phyloP scores from a whole-genome alignment of 352 stramenopile genomes.

The Discostella stelligera region DNA sequence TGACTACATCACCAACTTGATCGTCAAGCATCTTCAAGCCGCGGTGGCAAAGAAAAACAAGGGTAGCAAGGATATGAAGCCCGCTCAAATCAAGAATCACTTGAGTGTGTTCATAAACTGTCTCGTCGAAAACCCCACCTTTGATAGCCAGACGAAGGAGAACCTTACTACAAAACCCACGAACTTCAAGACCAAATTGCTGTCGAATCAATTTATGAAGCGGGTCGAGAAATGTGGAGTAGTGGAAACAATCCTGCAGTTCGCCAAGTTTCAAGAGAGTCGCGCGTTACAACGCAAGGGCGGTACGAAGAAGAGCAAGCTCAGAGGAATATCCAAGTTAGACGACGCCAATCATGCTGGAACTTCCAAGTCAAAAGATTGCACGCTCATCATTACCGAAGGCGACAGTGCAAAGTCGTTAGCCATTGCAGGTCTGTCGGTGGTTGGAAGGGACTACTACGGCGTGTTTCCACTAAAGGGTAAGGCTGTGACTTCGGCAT shows the following conservation, averaged over 20 bases:
- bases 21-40: conserved; percentile 80
- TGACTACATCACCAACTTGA: conserved; percentile 90
- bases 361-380: conserved; percentile 87
- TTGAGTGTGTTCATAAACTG: conserved; percentile 97
- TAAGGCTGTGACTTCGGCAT: conserved; percentile 41
- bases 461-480: conserved; percentile 98
- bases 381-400: conserved; percentile 97
- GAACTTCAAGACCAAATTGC: conserved; percentile 88
- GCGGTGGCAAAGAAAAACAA: conserved; percentile 92
- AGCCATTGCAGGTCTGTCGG: conserved; percentile 94
- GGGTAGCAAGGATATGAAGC: conserved; percentile 89
- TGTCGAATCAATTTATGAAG: conserved; percentile 93
- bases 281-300: conserved; percentile 90
- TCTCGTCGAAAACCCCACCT: conserved; percentile 98
- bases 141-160: conserved; percentile 99
- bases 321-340: conserved; percentile 95
- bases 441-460: conserved; percentile 97
- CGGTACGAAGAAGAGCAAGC: conserved; percentile 80
- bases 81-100: conserved; percentile 95
- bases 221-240: conserved; percentile 92
- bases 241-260: conserved; percentile 91
- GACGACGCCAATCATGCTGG: conserved; percentile 98
- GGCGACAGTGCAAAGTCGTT: conserved; percentile 99
- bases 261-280: conserved; percentile 91
- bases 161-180: conserved; percentile 91